These are phyloP conservation scores for Colletotrichum sp. DNA, from an alignment of 2,329 filamentous ascomycete genomes.

Conservation along the genomic window DNA sequence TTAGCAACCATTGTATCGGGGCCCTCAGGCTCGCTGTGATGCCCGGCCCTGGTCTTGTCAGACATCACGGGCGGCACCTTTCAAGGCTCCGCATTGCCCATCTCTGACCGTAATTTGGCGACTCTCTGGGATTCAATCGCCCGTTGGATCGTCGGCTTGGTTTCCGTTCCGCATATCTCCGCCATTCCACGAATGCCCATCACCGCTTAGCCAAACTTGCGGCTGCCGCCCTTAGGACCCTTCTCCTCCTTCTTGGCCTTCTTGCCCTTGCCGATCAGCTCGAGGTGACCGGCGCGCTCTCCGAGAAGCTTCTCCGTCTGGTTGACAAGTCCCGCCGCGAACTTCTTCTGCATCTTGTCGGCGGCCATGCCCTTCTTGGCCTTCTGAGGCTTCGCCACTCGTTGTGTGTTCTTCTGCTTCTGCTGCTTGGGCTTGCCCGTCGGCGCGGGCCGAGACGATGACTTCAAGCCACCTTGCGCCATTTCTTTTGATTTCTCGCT, in stretches of 20 bases:
- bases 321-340: conserved; percentile 56
- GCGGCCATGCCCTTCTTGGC: conserved; percentile 44
- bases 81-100: not conserved
- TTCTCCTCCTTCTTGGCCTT: conserved; percentile 45
- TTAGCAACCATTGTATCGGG: not conserved
- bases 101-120: not conserved
- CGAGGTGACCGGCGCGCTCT: conserved; percentile 63
- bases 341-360: conserved; percentile 61
- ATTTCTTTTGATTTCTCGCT: conserved; percentile 35
- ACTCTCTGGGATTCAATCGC: not conserved
- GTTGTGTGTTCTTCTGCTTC: conserved; percentile 42
- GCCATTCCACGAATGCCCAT: not conserved
- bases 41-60: not conserved
- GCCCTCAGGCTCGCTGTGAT: not conserved
- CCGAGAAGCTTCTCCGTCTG: conserved; percentile 64
- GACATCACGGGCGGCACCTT: not conserved
- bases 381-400: conserved; percentile 55
- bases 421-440: conserved; percentile 39
- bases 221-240: conserved; percentile 51
- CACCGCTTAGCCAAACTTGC: conserved; percentile 57
- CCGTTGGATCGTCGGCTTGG: not conserved
- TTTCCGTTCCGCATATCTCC: not conserved
- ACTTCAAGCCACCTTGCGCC: conserved; percentile 62
- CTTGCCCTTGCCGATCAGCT: conserved; percentile 63
- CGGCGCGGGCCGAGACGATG: conserved; percentile 43